phyloP scores from a whole-genome alignment of 805 yeast genomes.

The Spathaspora passalidarum region DNA sequence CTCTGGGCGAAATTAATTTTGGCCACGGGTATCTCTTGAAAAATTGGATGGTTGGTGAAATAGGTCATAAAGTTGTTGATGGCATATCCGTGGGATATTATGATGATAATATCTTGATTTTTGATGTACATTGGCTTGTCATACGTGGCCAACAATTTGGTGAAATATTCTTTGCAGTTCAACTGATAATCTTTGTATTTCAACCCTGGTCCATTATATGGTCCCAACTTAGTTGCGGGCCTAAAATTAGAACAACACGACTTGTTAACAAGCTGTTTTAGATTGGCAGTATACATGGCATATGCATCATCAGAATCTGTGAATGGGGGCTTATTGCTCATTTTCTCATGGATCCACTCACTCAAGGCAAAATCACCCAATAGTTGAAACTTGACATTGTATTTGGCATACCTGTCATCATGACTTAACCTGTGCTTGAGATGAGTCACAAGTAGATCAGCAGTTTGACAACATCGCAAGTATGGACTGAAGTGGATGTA shows the following conservation, averaged over 20 bases:
- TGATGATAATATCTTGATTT: conserved; percentile 33
- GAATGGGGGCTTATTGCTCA: conserved; percentile 42
- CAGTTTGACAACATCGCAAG: conserved; percentile 43
- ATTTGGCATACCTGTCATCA: conserved; percentile 24
- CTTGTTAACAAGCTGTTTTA: conserved; percentile 32
- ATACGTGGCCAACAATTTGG: conserved; percentile 41
- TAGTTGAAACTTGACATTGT: conserved; percentile 34
- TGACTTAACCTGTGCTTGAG: conserved; percentile 15
- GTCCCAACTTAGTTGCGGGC: conserved; percentile 42
- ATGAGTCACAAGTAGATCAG: conserved; percentile 34
- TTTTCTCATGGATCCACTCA: conserved; percentile 45
- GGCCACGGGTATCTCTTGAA: conserved; percentile 43
- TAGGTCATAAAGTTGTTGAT: conserved; percentile 36
- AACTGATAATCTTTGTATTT: conserved; percentile 38
- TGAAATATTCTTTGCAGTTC: conserved; percentile 37
- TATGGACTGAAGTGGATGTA: conserved; percentile 43
- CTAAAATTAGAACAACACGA: conserved; percentile 36
- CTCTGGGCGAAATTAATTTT: conserved; percentile 31
- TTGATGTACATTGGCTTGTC: conserved; percentile 31
- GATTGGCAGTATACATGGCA: conserved; percentile 43
- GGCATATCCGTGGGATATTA: conserved; percentile 42
- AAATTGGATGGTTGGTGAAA: conserved; percentile 42
- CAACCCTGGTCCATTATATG: conserved; percentile 39
- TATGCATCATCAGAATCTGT: conserved; percentile 43
- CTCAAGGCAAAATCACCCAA: conserved; percentile 44